Base-by-base conservation (phyloP, 495 filamentous ascomycete genomes). In the Aspergillus mulundensis region DNA sequence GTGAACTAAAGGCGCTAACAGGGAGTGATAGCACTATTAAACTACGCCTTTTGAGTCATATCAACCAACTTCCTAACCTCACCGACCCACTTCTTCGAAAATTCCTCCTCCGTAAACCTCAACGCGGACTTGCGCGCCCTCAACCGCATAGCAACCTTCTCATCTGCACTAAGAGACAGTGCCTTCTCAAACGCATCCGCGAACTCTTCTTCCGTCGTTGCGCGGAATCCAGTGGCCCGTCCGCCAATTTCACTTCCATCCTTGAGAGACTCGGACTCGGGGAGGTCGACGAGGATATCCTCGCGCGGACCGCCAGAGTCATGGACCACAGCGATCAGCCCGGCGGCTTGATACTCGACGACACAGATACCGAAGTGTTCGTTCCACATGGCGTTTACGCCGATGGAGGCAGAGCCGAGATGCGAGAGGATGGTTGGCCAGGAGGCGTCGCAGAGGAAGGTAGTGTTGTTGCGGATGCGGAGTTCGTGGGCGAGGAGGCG, bases 331-430 rank as follows among this genome's bases (percentile, higher is more conserved):
- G 84, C 82, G 50, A 98, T 88, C 32, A 98, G 74, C 0, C 94
- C 94, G 0, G 94, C 95, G 7, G 94, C 94, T 70, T 96, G 94
- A 66, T 98, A 98, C 74, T 98, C 94, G 6, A 98, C 94, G 16
- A 97, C 92, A 5, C 94, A 94, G 58, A 98, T 98, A 16, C 94
- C 95, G 65, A 97, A 98, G 71, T 98, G 94, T 73, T 98, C 94
- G 66, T 96, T 97, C 94, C 95, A 98, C 94, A 98, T 98, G 53
- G 85, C 91, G 64, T 98, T 98, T 3, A 94, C 90, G 34, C 94
- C 94, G 21, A 97, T 78, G 50, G 83, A 91, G 28, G 85, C 81
- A 19, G 74, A 80, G 38, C 81, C 72, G 43, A 97, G 77, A 82
- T 89, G 90, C 20, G 84, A 77, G 12, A 95, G 78, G 40, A 98